These are phyloP conservation scores for Bjerkandera adusta DNA, from an alignment of 1,284 basidiomycete species.

Conservation along the genomic window DNA sequence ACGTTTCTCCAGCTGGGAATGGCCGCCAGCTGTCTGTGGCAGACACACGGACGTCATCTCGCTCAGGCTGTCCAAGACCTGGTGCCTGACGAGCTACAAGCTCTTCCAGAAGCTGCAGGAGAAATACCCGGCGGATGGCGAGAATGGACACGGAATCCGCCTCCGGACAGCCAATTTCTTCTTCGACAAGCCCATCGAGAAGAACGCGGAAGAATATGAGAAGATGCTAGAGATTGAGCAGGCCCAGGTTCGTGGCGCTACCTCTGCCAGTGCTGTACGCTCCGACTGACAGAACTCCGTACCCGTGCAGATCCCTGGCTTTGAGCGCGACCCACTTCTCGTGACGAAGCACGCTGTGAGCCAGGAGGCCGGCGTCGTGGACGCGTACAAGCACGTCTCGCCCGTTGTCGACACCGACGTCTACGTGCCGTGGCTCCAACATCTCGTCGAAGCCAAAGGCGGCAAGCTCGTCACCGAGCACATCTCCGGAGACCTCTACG, in stretches of 20 bases:
- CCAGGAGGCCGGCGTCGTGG: constrained; percentile 31
- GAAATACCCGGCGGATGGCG: constrained; percentile 16
- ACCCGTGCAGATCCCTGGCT: constrained; percentile 25
- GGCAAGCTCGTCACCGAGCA: constrained; percentile 30
- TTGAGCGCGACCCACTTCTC: constrained; percentile 27
- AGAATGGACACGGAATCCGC: constrained; percentile 19
- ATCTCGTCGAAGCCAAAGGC: constrained; percentile 31
- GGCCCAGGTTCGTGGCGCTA: constrained; percentile 7
- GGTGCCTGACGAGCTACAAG: constrained; percentile 33
- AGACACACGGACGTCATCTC: constrained; percentile 33
- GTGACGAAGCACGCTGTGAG: constrained; percentile 27
- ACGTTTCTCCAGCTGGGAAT: constrained; percentile 28
- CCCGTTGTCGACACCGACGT: constrained; percentile 38
- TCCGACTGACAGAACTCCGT: neutral
- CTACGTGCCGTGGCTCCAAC: constrained; percentile 32
- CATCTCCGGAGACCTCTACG: constrained; percentile 26
- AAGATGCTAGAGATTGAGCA: constrained; percentile 35
- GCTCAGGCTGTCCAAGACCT: constrained; percentile 28
- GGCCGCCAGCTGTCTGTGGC: constrained; percentile 34
- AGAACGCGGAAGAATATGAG: constrained; percentile 26
- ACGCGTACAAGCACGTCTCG: constrained; percentile 34
- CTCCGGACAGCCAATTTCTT: constrained; percentile 30
- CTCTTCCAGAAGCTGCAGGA: constrained; percentile 25
- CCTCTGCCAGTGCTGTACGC: neutral
- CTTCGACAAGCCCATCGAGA: constrained; percentile 31